Conservation (phyloP, 148 eudicot genomes). For the Persicaria maculosa region DNA sequence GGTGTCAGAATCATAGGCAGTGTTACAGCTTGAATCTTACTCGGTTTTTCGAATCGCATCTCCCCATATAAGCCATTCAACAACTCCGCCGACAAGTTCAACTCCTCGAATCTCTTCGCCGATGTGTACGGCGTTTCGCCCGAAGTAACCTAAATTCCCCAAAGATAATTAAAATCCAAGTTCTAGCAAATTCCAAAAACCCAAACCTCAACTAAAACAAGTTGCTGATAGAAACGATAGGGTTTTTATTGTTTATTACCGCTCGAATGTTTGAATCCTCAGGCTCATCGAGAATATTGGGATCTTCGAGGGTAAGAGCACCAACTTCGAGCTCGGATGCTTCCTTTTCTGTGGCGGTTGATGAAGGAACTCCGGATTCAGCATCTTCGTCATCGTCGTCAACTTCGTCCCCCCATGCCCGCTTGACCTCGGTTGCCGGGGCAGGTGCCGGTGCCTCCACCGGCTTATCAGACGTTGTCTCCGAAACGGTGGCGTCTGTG, state of each 20-base stretch:
- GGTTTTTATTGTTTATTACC: slow-evolving; percentile 20
- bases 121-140: slow-evolving; percentile 81
- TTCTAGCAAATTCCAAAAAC: background rate
- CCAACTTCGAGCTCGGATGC: slow-evolving; percentile 14
- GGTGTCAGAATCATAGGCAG: slow-evolving; percentile 67
- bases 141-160: slow-evolving; percentile 37
- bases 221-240: background rate
- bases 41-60: slow-evolving; percentile 87
- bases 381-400: slow-evolving; percentile 47
- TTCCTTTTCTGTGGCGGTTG: slow-evolving; percentile 8
- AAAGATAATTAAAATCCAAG: slow-evolving; percentile 2
- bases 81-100: slow-evolving; percentile 61
- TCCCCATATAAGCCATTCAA: slow-evolving; percentile 78
- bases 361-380: slow-evolving; percentile 10
- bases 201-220: background rate
- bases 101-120: slow-evolving; percentile 72
- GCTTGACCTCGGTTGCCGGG: slow-evolving; percentile 22
- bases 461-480: background rate
- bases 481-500: background rate
- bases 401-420: slow-evolving; percentile 47
- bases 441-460: background rate
- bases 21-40: slow-evolving; percentile 66
- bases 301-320: slow-evolving; percentile 19
- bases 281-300: slow-evolving; percentile 47
- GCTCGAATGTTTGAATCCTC: slow-evolving; percentile 60